Evolutionary conservation across 371 early-diverging fungal genomes (phyloP).

Genomic region (Mortierella sp.): DNA sequence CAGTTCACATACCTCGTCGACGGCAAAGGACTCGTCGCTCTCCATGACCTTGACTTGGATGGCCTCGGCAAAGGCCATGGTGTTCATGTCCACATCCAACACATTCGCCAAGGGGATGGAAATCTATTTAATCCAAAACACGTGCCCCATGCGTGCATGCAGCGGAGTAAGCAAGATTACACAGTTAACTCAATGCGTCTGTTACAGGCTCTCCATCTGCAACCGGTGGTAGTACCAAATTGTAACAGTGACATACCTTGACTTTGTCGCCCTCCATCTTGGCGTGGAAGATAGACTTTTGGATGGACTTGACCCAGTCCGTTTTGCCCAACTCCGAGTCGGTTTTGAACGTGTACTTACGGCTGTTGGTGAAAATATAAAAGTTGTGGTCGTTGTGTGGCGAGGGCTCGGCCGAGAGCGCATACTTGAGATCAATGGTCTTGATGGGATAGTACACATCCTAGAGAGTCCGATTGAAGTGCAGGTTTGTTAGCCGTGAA

Average conservation of each 20-base stretch:
- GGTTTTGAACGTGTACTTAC: conserved; percentile 71
- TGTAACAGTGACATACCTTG: conserved; percentile 49
- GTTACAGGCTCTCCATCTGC: background rate
- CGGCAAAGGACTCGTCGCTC: conserved; percentile 69
- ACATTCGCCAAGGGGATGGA: conserved; percentile 71
- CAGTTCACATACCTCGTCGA: conserved; percentile 71
- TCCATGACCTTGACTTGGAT: conserved; percentile 74
- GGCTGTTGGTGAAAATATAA: conserved; percentile 55
- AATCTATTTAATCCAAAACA: conserved; percentile 44
- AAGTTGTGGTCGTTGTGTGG: conserved; percentile 25
- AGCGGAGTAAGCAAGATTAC: background rate
- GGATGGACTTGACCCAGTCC: conserved; percentile 66
- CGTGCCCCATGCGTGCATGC: background rate
- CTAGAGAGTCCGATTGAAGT: conserved; percentile 25
- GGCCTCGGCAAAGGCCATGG: conserved; percentile 72
- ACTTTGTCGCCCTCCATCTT: conserved; percentile 76
- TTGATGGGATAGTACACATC: conserved; percentile 81
- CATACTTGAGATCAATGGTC: conserved; percentile 78
- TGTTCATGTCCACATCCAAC: conserved; percentile 71
- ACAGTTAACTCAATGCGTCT: background rate
- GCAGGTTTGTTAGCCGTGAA: background rate
- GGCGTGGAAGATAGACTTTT: conserved; percentile 75
- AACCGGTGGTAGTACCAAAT: background rate
- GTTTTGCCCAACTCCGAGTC: conserved; percentile 57
- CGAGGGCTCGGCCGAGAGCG: conserved; percentile 66